Base-by-base conservation (phyloP, 768 basidiomycete genomes). In the Strobilomyces dryophilus region DNA sequence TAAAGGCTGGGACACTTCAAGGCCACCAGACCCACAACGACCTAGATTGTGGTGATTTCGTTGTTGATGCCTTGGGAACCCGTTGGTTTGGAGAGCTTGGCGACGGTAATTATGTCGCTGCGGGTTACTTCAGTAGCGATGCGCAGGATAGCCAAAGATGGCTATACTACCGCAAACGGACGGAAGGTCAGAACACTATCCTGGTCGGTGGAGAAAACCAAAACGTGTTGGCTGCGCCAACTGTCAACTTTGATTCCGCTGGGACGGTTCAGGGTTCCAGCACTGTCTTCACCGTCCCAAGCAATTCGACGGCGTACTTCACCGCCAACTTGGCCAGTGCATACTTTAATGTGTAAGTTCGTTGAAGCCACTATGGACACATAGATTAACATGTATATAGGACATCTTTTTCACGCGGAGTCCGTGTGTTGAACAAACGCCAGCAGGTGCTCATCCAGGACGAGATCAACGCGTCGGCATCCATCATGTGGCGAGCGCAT, bases 1-100 rank as follows among this genome's bases (percentile, higher is more conserved):
- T 92, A 70, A 98, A 98, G 74, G 89, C 88, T 4, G 92, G 95
- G 29, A 79, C 74, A 49, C 76, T 85, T 57, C 80, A 84, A 60
- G 82, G 82, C 21, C 94, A 95, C 68, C 93, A 98, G 74, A 94
- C 92, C 0, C 95, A 97, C 71, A 92, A 92, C 61, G 93, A 98
- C 66, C 80, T 98, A 55, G 97, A 99, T 66, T 81, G 79, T 47
- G 97, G 97, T 57, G 92, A 95, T 72, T 99, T 98, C 62, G 94
- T 98, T 37, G 69, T 98, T 31, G 97, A 99, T 66, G 94, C 93
- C 11, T 75, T 95, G 62, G 95, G 95, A 49, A 81, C 85, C 26
- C 89, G 95, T 45, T 99, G 91, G 92, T 90, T 90, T 46, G 95
- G 97, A 54, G 95, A 98, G 63, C 81, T 93, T 43, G 95, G 97